These are phyloP conservation scores for Vaccinium macrocarpon DNA, from an alignment of 148 eudicot genomes.

Conservation along the genomic window DNA sequence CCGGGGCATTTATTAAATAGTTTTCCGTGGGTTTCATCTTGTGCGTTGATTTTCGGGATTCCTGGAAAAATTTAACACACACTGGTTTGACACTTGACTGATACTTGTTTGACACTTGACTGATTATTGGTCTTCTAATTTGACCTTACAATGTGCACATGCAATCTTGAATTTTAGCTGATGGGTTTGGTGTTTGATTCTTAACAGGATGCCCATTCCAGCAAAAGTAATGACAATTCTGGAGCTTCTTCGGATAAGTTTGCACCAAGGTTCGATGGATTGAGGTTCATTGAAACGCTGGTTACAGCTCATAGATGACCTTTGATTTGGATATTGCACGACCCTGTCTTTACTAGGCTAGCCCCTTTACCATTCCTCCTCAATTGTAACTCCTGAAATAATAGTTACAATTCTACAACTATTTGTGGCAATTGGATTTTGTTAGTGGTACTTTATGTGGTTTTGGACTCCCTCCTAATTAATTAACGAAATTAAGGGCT, in stretches of 20 bases:
- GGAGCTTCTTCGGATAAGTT: constrained; percentile 3
- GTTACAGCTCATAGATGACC: constrained; percentile 17
- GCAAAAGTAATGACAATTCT: constrained; percentile 3
- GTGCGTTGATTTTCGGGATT: too few relatives aligned
- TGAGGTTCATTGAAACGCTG: constrained; percentile 22
- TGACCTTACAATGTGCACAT: background rate
- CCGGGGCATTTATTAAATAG: too few relatives aligned
- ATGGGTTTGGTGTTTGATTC: background rate
- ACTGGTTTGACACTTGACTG: too few relatives aligned
- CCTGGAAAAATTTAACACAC: too few relatives aligned
- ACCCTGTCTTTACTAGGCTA: too few relatives aligned
- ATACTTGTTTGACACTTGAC: too few relatives aligned
- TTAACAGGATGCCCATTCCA: background rate
- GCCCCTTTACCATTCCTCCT: background rate
- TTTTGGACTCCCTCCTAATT: background rate
- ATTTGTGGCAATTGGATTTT: background rate
- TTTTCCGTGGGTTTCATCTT: too few relatives aligned
- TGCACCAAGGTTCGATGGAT: constrained; percentile 20
- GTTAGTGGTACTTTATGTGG: background rate
- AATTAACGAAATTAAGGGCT: background rate
- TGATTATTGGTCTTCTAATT: too few relatives aligned
- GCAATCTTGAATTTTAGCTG: background rate
- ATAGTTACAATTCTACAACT: background rate
- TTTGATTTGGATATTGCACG: background rate
- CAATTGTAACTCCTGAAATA: background rate